These are phyloP conservation scores for Dactylellina haptotyla DNA, from an alignment of 2,329 filamentous ascomycete genomes.

Conservation along the genomic window DNA sequence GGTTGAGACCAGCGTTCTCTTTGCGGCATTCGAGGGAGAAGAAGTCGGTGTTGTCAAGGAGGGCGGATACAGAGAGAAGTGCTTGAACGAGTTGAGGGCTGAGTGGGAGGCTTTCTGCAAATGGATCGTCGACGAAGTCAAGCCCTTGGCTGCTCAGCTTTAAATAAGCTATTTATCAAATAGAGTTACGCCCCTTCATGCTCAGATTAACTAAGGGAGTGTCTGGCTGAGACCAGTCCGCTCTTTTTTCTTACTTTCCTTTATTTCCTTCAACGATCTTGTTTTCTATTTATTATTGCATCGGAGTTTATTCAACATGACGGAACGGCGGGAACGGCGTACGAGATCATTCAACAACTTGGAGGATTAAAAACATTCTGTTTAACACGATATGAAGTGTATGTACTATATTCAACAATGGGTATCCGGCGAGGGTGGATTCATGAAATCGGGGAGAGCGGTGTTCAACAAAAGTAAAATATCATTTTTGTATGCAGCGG, in stretches of 20 bases:
- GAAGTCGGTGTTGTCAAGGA: conserved; percentile 79
- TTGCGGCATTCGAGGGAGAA: conserved; percentile 87
- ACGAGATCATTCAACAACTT: conserved; percentile 31
- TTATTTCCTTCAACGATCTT: conserved; percentile 6
- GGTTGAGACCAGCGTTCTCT: conserved; percentile 91
- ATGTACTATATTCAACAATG: conserved; percentile 46
- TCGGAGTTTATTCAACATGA: conserved; percentile 51
- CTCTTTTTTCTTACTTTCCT: background rate
- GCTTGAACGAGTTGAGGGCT: conserved; percentile 79
- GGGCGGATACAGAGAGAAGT: conserved; percentile 76
- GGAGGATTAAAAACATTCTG: background rate
- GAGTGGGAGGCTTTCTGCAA: conserved; percentile 91
- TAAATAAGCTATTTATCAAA: background rate
- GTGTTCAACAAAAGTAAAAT: conserved; percentile 33
- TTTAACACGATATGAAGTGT: conserved; percentile 22
- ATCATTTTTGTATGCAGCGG: conserved; percentile 4
- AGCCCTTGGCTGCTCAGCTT: conserved; percentile 27
- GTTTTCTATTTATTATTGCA: background rate
- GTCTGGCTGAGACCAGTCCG: background rate
- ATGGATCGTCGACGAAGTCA: conserved; percentile 69
- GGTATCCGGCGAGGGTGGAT: background rate
- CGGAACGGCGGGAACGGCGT: conserved; percentile 21
- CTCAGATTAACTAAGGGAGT: no score
- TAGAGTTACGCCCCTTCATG: no score
- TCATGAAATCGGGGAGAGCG: background rate